These are phyloP conservation scores for Penicillium sp. DNA, from an alignment of 2,329 filamentous ascomycete species.

Conservation along the genomic window DNA sequence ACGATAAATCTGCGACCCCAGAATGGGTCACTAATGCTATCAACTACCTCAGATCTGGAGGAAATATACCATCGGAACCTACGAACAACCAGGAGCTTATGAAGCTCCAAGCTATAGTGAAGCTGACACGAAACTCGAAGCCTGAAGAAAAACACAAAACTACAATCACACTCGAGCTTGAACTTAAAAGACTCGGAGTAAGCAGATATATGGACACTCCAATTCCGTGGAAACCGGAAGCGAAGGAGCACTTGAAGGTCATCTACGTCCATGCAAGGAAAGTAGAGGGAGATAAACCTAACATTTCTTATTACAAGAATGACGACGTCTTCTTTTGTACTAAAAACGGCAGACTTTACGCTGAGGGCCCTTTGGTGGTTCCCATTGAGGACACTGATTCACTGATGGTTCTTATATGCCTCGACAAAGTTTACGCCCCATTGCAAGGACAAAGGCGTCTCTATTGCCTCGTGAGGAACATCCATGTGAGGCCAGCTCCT, in stretches of 20 bases:
- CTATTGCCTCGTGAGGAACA: not conserved
- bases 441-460: not conserved
- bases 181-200: not conserved
- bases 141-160: not conserved
- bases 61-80: not conserved
- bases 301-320: not conserved
- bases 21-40: not conserved
- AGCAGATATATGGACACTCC: no score
- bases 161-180: not conserved
- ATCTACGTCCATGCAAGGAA: not conserved
- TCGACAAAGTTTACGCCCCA: not conserved
- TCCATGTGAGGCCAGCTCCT: not conserved
- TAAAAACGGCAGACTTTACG: not conserved
- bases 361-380: not conserved
- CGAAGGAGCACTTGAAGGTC: not conserved
- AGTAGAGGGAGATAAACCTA: not conserved
- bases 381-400: not conserved
- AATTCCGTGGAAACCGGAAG: not conserved
- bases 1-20: no score
- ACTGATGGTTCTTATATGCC: not conserved
- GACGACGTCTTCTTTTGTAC: not conserved
- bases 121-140: no score
- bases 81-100: not conserved
- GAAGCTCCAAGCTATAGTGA: not conserved
- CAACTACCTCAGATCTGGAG: not conserved